These are phyloP conservation scores for Cladobotryum protrusum DNA, from an alignment of 2,329 filamentous ascomycete species.

Conservation along the genomic window DNA sequence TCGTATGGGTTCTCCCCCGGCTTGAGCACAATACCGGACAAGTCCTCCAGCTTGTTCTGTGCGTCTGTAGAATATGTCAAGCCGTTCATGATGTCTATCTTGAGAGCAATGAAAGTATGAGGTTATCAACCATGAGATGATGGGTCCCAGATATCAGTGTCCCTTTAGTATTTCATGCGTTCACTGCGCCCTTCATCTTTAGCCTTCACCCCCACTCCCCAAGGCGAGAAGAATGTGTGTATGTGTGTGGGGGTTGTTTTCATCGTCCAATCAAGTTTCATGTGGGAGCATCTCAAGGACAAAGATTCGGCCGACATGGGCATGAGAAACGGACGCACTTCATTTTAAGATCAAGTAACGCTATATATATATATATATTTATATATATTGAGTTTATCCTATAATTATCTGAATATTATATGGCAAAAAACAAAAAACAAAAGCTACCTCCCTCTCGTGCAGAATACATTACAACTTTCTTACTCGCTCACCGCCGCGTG, in stretches of 20 bases:
- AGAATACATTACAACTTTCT: slow-evolving; percentile 3
- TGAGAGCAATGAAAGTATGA: background rate
- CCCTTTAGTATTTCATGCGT: background rate
- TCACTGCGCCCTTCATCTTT: background rate
- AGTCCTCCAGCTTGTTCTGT: slow-evolving; percentile 47
- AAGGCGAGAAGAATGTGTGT: background rate
- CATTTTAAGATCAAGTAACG: too few relatives aligned
- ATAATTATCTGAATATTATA: too few relatives aligned
- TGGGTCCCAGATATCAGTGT: background rate
- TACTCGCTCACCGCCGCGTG: slow-evolving; percentile 10
- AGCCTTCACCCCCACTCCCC: slow-evolving; percentile 1
- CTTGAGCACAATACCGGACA: slow-evolving; percentile 44
- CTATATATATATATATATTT: too few relatives aligned
- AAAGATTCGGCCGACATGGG: too few relatives aligned
- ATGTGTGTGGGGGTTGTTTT: too few relatives aligned
- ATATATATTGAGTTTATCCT: background rate
- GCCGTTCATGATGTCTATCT: background rate
- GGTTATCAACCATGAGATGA: background rate
- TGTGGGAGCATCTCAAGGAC: too few relatives aligned
- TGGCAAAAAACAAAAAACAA: too few relatives aligned
- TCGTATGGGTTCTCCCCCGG: slow-evolving; percentile 68
- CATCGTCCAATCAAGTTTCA: background rate
- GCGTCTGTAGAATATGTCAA: slow-evolving; percentile 25
- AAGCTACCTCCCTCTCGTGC: too few relatives aligned
- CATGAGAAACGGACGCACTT: too few relatives aligned